Evolutionary conservation across 2,329 filamentous ascomycete species (phyloP), one percentile per base, ranked within the genome.

Genomic region (Ascochyta clinopodiicola): DNA sequence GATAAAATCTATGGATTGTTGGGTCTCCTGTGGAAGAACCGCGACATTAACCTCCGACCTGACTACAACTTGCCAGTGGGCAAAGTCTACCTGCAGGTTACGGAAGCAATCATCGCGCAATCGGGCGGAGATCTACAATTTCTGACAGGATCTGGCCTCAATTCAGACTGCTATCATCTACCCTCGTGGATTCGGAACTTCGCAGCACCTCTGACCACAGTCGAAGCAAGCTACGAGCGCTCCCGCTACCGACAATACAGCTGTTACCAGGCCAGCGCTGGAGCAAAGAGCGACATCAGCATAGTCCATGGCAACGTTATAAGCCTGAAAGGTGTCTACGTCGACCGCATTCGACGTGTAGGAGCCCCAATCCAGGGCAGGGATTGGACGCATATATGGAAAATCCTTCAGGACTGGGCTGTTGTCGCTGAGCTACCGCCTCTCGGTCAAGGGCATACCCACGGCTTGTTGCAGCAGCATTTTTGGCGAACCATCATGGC

Each of bases 161-260:
- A 39, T n/a, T 51, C 42, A 35, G 29, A 51, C 6, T 17, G 8
- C 36, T 29, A n/a, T 5, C 15, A 45, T 10, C 36, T 51, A 7
- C 42, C 49, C 6, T 45, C 49, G 2, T 51, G 49, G 49, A 27
- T 45, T 5, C 49, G 49, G 8, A 37, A 51, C 15, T 51, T 51
- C 12, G 42, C 42, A 2, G 35, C 29, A 10, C 36, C 49, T 6
- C 29, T 51, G 15, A 27, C 44, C 22, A 21, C 27, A n/a, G 27
- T 37, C n/a, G 24, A 34, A 36, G 49, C 42, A 29, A 51, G 42
- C 21, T 17, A 45, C 21, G 49, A 45, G 19, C 21, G 19, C 15
- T 22, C 24, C 34, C 42, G 49, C 10, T 29, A 27, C 27, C 19
- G 8, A n/a, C 6, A 8, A 10, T 45, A 51, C 19, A 17, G 2